Conservation (phyloP, 352 stramenopile genomes). For the Globisporangium rhizosaccharum region DNA sequence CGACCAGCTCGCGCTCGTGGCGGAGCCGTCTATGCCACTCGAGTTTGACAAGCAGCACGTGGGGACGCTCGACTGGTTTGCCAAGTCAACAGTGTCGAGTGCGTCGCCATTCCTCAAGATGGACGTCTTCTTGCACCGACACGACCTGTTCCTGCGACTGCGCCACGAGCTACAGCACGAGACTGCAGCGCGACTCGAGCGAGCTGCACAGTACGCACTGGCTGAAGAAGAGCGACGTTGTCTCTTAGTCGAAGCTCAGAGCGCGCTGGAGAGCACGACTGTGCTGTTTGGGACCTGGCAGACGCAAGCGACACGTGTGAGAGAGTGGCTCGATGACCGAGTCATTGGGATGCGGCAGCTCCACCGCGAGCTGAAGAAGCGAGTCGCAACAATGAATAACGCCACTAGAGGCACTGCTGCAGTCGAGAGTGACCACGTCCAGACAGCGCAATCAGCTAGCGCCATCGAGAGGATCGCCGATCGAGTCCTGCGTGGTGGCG, state of each 20-base stretch:
- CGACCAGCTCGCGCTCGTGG: slow-evolving; percentile 50
- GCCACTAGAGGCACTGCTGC: background rate
- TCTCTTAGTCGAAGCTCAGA: slow-evolving; percentile 14
- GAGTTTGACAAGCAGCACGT: slow-evolving; percentile 24
- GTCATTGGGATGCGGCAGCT: background rate
- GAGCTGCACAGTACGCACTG: slow-evolving; percentile 15
- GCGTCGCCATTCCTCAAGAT: slow-evolving; percentile 24
- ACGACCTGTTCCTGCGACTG: slow-evolving; percentile 33
- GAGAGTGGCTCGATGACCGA: slow-evolving; percentile 1
- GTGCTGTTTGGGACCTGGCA: slow-evolving; percentile 3
- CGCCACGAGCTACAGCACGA: slow-evolving; percentile 29
- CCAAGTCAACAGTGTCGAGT: background rate
- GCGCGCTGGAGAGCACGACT: slow-evolving; percentile 6
- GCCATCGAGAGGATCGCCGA: background rate
- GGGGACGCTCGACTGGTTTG: slow-evolving; percentile 29
- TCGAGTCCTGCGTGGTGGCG: no score
- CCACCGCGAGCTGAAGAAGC: slow-evolving; percentile 1
- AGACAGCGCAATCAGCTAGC: no score
- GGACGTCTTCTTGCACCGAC: slow-evolving; percentile 33
- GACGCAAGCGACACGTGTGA: background rate
- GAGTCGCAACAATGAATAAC: background rate
- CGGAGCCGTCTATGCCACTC: slow-evolving; percentile 19
- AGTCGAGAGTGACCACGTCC: no score
- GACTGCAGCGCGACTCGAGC: slow-evolving; percentile 18
- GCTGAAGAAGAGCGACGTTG: slow-evolving; percentile 23